Evolutionary conservation across 257 asterid genomes (phyloP), one percentile per base, ranked within the genome.

Genomic region (Cordia subcordata): DNA sequence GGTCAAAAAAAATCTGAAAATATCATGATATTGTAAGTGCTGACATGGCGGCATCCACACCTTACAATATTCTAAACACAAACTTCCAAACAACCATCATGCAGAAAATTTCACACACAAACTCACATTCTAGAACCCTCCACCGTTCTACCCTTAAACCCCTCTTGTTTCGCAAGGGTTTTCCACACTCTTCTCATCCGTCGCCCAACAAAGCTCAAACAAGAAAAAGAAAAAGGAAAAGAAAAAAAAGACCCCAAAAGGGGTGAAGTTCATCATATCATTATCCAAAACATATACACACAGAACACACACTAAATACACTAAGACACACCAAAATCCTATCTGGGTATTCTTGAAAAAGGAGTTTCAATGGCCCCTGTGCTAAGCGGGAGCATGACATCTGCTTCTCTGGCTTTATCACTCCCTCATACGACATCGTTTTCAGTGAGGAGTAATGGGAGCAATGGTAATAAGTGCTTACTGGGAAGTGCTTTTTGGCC

Each of bases 381-480:
- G n/a, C 39, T 86, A 66, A 82, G 96, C 78, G 79, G 94, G 75
- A 85, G 90, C 46, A 16, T 93, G 66, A 77, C 82, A 17, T 79
- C 91, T 65, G 77, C 84, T 37, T 60, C 88, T 35, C 75, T 82
- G 62, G 80, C 81, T 53, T 27, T 27, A 27, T 75, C 90, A 42
- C 64, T 80, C 53, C 86, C 87, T 13, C 67, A 63, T 16, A 58
- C 70, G 13, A 10, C 87, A 35, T 64, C 87, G 5, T 75, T 84
- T 81, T 75, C 78, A 60, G 15, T 40, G 53, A 78, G 60, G 70
- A 72, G 38, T 59, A 44, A 49, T 16, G 77, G 72, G 11, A 11
- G 33, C n/a, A 68, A 21, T 32, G 70, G 62, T 38, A 78, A 55
- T 23, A 59, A 81, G 16, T 75, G 76, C 27, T 56, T 66, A 18